Base-by-base conservation (phyloP, 257 asterid species). In the Hygrophila difformis region DNA sequence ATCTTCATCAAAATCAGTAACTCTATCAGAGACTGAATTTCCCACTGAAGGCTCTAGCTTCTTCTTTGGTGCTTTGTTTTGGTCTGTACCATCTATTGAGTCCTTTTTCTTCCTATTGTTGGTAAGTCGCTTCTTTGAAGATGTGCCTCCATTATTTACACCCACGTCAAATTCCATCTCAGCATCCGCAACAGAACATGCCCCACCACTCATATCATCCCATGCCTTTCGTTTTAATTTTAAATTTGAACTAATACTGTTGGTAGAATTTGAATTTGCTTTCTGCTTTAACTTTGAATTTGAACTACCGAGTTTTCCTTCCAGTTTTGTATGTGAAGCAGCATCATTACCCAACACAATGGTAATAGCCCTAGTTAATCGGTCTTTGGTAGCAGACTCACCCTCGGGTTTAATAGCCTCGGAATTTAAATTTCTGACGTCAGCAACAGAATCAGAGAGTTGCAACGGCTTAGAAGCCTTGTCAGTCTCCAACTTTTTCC, bases 31-130 rank as follows among this genome's bases (percentile, higher is more conserved):
- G 53, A 29, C 60, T 26, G 72, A 45, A 49, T 62, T 59, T 51
- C 48, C 79, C 23, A 51, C 62, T 23, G 71, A 26, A 64, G 73
- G 65, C 55, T 64, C 72, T 17, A 60, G 56, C 35, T 61, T 64
- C 64, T 63, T 64, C 43, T 37, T 49, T 40, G 56, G 52, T 29
- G 60, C 34, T 46, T 59, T 52, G 41, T 35, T 63, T 22, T 55
- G 56, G 37, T 54, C 67, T 51, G 53, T 59, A 60, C 64, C 63
- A 39, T 56, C 57, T 53, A 56, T 56, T 31, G 55, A 37, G 34
- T 53, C 63, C 43, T 66, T 67, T 55, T 69, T 57, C 68, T 57
- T 77, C 63, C 68, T 59, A 34, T 22, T 50, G 42, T 63, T 63
- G 39, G 52, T 63, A 49, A 47, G 65, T 21, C 43, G 55, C 69